Percentiles rank a stretch among this genome's conserved stretches.
These are phyloP conservation scores for Mycocentrospora acerina DNA, from an alignment of 2,329 filamentous ascomycete species.

Conservation along the genomic window DNA sequence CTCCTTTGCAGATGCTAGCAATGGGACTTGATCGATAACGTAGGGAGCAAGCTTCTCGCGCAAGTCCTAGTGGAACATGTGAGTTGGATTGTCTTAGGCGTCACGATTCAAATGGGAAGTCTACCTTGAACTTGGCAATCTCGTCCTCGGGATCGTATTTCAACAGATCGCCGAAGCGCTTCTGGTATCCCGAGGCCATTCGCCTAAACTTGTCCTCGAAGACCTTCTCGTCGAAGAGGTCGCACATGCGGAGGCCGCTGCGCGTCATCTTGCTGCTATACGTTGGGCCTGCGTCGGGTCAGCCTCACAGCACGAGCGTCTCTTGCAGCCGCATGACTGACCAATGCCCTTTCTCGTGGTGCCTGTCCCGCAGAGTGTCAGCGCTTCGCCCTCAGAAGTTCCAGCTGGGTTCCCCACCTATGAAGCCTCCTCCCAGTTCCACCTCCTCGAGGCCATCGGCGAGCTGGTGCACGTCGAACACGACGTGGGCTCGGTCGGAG, in stretches of 20 bases:
- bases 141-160: constrained; percentile 71
- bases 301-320: neutral
- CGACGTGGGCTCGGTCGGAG: constrained; percentile 63
- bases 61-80: constrained; percentile 46
- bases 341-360: constrained; percentile 56
- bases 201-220: constrained; percentile 68
- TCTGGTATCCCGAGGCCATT: constrained; percentile 64
- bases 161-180: constrained; percentile 67
- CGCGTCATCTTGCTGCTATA: constrained; percentile 66
- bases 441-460: constrained; percentile 70
- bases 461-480: constrained; percentile 65
- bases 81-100: constrained; percentile 2
- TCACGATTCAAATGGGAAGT: neutral
- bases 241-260: constrained; percentile 65
- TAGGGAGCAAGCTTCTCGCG: constrained; percentile 60
- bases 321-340: constrained; percentile 12
- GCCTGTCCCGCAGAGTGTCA: constrained; percentile 45
- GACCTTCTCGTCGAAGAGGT: constrained; percentile 65
- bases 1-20: constrained; percentile 63
- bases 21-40: constrained; percentile 66
- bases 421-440: constrained; percentile 51
- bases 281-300: constrained; percentile 48
- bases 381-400: constrained; percentile 12
- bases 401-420: constrained; percentile 29
- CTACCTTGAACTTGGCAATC: constrained; percentile 60